Evolutionary conservation across 345 rosid species (phyloP).

Genomic region (Psidium friedrichsthalianum): DNA sequence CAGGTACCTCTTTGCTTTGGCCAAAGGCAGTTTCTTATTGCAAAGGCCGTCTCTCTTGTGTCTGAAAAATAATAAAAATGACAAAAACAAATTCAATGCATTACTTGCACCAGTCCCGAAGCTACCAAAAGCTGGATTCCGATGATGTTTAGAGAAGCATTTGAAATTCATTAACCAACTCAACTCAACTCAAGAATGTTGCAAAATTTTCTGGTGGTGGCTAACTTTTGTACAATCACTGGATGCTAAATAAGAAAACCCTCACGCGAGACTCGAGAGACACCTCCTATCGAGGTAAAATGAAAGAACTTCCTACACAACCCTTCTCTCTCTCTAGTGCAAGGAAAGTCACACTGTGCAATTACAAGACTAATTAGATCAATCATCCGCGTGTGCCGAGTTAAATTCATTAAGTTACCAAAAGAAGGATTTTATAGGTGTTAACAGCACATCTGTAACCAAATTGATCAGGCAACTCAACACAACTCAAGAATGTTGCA

Average conservation of each 20-base stretch:
- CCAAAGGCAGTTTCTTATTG: conserved; percentile 49
- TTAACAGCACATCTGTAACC: not conserved
- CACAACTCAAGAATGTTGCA: not conserved
- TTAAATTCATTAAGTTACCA: not conserved
- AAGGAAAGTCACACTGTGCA: not conserved
- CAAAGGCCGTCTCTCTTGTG: conserved; percentile 60
- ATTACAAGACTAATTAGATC: not conserved
- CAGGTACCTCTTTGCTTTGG: conserved; percentile 62
- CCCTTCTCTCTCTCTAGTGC: not conserved
- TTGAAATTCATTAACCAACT: not conserved
- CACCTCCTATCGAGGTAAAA: not conserved
- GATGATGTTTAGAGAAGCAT: not conserved
- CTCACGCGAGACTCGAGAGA: not conserved
- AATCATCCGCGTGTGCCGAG: not conserved
- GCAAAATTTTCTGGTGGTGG: not conserved
- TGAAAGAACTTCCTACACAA: not conserved
- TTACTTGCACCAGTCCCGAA: not conserved
- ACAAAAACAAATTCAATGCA: not conserved
- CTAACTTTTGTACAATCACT: not conserved
- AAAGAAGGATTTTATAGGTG: not conserved
- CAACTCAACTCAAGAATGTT: not conserved
- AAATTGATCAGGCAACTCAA: not conserved
- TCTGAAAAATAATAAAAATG: conserved; percentile 16
- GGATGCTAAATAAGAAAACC: not conserved
- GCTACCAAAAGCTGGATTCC: not conserved